Conservation (phyloP, 768 basidiomycete species). For the Russula emetica region DNA sequence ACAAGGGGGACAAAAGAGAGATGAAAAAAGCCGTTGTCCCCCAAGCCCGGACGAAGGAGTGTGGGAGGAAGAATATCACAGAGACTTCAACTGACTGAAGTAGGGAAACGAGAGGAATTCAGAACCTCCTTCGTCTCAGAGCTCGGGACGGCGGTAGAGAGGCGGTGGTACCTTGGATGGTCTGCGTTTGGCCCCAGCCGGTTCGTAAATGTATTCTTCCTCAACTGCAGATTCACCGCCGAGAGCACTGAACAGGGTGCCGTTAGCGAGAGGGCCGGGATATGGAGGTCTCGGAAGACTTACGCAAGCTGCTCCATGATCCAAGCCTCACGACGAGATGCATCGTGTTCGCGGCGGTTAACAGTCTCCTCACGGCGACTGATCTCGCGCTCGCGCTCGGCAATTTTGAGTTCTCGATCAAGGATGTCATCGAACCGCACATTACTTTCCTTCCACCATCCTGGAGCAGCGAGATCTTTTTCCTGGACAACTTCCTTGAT, state of each 20-base stretch:
- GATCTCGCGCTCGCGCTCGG: constrained; percentile 82
- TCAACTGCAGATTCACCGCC: constrained; percentile 70
- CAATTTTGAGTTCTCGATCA: constrained; percentile 79
- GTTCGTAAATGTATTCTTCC: constrained; percentile 80
- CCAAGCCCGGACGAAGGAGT: constrained; percentile 90
- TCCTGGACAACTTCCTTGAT: constrained; percentile 88
- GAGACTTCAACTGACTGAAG: constrained; percentile 59
- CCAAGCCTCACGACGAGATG: constrained; percentile 81
- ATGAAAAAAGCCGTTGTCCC: constrained; percentile 71
- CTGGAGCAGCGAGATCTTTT: constrained; percentile 69
- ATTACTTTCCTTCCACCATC: constrained; percentile 69
- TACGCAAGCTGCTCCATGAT: constrained; percentile 93
- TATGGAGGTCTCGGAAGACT: constrained; percentile 30
- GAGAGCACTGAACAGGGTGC: constrained; percentile 46
- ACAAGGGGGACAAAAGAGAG: constrained; percentile 69
- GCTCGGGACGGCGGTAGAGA: constrained; percentile 82
- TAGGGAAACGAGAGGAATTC: constrained; percentile 34
- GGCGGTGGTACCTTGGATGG: constrained; percentile 82
- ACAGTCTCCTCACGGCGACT: constrained; percentile 81
- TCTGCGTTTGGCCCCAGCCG: constrained; percentile 61
- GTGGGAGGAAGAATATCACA: constrained; percentile 58
- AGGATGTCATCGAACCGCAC: constrained; percentile 75
- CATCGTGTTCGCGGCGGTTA: constrained; percentile 83
- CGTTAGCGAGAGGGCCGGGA: constrained; percentile 9
- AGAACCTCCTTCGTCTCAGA: constrained; percentile 88